Evolutionary conservation across 495 filamentous ascomycete species (phyloP).

Genomic region (Xanthoparmelia taractica): DNA sequence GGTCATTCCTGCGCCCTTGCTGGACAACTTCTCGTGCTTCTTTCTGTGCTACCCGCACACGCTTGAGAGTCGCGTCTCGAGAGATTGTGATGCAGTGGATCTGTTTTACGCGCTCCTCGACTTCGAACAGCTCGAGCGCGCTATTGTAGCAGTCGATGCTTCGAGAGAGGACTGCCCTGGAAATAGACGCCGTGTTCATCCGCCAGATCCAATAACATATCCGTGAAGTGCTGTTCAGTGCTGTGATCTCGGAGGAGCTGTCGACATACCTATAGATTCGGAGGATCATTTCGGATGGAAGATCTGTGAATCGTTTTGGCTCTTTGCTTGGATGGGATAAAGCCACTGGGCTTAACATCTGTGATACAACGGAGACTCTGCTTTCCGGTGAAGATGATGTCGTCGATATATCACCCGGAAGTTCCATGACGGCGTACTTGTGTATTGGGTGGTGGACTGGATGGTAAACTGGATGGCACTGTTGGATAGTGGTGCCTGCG

Average conservation of each 20-base stretch:
- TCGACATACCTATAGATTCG: constrained; percentile 2
- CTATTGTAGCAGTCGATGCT: constrained; percentile 4
- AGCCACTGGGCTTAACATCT: not conserved
- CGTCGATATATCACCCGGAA: not conserved
- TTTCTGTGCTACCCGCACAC: not conserved
- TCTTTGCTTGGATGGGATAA: not conserved
- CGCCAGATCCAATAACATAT: not conserved
- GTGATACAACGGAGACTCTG: not conserved
- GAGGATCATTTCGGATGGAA: constrained; percentile 10
- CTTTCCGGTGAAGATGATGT: not conserved
- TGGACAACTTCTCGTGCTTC: not conserved
- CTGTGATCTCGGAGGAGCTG: not conserved
- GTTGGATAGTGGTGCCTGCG: not conserved
- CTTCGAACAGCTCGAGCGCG: constrained; percentile 5
- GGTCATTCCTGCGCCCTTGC: not conserved
- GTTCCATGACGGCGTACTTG: not conserved
- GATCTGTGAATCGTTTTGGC: not conserved
- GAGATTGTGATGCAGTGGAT: not conserved
- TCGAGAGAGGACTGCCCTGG: constrained; percentile 1
- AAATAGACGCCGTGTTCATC: not conserved
- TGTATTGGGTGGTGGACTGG: not conserved
- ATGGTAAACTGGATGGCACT: not conserved
- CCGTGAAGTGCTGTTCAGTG: not conserved
- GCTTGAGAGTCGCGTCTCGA: not conserved
- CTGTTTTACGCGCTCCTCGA: not conserved